A percentile compares a stretch with the other conserved stretches of the same genome.
phyloP scores from a whole-genome alignment of 106 monocot genomes.

The Xerophyta viscosa region DNA sequence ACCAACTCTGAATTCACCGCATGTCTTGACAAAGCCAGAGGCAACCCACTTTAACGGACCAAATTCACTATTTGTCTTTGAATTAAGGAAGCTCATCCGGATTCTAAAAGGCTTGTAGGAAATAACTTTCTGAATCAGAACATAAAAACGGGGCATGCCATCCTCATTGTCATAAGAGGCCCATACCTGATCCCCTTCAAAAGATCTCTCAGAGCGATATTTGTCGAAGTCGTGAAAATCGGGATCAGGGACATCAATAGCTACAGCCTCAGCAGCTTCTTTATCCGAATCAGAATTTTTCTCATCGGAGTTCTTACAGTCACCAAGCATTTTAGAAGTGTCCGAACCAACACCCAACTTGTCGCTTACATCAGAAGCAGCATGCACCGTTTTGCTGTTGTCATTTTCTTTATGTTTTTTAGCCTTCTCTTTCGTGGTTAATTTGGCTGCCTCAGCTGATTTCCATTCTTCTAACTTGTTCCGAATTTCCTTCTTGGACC shows the following conservation, averaged over 20 bases:
- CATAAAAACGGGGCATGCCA: constrained; percentile 68
- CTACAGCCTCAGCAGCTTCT: constrained; percentile 9
- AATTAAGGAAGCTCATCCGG: constrained; percentile 42
- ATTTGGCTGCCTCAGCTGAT: constrained; percentile 16
- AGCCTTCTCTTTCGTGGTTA: constrained; percentile 7
- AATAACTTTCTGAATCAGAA: constrained; percentile 53
- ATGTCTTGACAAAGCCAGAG: constrained; percentile 54
- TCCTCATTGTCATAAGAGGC: constrained; percentile 68
- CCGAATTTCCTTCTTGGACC: constrained; percentile 9
- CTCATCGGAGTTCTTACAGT: not conserved
- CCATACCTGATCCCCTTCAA: constrained; percentile 51
- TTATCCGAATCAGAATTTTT: constrained; percentile 13
- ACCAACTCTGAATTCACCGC: constrained; percentile 47
- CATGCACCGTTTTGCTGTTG: constrained; percentile 10
- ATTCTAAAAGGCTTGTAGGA: constrained; percentile 50
- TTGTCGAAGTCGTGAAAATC: constrained; percentile 72
- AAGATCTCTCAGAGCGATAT: constrained; percentile 43
- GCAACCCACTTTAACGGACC: constrained; percentile 48
- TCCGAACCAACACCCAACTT: not conserved
- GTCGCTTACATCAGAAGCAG: constrained; percentile 1
- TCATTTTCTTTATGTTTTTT: constrained; percentile 19
- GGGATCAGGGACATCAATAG: constrained; percentile 62
- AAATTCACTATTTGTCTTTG: constrained; percentile 47
- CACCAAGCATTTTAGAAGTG: constrained; percentile 5
- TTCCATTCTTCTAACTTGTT: constrained; percentile 20